phyloP scores from a whole-genome alignment of 805 yeast species.

The Hanseniaspora hatyaiensis region DNA sequence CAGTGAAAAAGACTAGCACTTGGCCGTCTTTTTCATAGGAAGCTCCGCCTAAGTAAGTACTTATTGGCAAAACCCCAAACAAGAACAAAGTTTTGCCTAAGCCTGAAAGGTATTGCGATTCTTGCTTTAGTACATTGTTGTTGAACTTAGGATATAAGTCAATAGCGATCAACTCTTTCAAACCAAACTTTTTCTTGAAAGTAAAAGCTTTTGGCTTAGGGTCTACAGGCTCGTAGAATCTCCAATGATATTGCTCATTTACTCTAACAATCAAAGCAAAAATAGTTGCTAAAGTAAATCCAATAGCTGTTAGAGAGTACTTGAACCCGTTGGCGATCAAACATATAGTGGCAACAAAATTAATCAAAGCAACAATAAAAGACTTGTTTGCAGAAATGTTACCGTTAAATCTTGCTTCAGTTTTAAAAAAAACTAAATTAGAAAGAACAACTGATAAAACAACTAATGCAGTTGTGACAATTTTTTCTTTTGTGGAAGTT shows the following conservation, averaged over 20 bases:
- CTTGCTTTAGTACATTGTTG: conserved; percentile 10
- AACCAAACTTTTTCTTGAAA: conserved; percentile 13
- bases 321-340: conserved; percentile 29
- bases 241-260: conserved; percentile 19
- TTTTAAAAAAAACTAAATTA: conserved; percentile 33
- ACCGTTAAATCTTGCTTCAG: conserved; percentile 24
- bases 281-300: conserved; percentile 32
- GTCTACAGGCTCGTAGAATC: conserved; percentile 15
- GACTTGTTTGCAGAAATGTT: conserved; percentile 33
- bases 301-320: conserved; percentile 31
- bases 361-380: conserved; percentile 32
- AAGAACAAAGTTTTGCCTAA: conserved; percentile 4
- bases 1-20: conserved; percentile 13
- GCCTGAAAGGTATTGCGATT: background rate
- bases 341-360: conserved; percentile 31
- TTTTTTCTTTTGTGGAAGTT: conserved; percentile 1
- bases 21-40: conserved; percentile 11
- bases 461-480: conserved; percentile 22
- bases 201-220: conserved; percentile 11
- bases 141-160: conserved; percentile 15
- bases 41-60: conserved; percentile 10
- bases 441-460: conserved; percentile 29
- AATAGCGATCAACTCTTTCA: conserved; percentile 15
- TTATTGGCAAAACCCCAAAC: conserved; percentile 7
- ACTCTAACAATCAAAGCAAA: conserved; percentile 33